These are phyloP conservation scores for Spathaspora hagerdaliae DNA, from an alignment of 805 yeast species.

Conservation along the genomic window DNA sequence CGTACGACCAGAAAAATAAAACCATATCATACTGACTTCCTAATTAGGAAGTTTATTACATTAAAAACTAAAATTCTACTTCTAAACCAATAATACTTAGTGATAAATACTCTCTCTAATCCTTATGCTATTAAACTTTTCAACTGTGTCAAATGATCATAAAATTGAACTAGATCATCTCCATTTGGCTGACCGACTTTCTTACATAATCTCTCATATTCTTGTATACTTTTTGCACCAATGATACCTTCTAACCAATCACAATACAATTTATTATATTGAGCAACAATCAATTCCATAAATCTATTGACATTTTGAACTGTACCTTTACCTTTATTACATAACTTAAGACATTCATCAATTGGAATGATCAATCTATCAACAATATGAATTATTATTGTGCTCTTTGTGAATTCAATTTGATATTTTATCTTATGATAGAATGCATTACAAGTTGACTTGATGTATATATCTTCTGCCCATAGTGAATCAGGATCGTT, in stretches of 20 bases:
- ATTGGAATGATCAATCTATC: constrained; percentile 5
- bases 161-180: constrained; percentile 3
- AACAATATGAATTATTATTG: constrained; percentile 1
- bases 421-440: constrained; percentile 2
- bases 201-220: constrained; percentile 9
- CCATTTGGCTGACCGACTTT: not conserved
- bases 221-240: constrained; percentile 13
- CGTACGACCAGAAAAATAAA: no score
- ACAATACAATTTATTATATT: constrained; percentile 9
- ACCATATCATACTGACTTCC: no score
- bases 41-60: no score
- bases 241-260: constrained; percentile 13
- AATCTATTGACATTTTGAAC: constrained; percentile 1
- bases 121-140: constrained; percentile 3
- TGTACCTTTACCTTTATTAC: constrained; percentile 1
- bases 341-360: constrained; percentile 2
- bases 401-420: constrained; percentile 3
- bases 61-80: no score
- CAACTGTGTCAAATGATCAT: constrained; percentile 6
- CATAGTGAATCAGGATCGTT: not conserved
- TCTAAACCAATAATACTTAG: no score
- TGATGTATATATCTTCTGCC: not conserved
- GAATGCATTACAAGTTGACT: not conserved
- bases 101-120: not conserved
- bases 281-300: constrained; percentile 4